Percentiles rank a stretch among this genome's conserved stretches.
phyloP scores from a whole-genome alignment of 2,329 filamentous ascomycete species.

The Penicillium frequentans region DNA sequence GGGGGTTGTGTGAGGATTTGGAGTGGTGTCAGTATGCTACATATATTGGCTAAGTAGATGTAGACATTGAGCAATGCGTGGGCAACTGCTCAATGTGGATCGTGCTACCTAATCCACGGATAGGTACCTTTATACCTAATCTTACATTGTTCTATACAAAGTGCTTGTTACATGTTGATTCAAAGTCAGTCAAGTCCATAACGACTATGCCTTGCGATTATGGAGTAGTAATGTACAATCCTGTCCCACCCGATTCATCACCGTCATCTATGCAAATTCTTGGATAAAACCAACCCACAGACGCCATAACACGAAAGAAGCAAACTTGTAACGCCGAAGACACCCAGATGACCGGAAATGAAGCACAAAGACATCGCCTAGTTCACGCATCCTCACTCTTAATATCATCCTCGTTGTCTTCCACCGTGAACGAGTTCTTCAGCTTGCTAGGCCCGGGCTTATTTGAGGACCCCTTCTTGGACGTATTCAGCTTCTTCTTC shows the following conservation, averaged over 20 bases:
- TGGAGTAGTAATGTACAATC: conserved; percentile 27
- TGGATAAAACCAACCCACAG: conserved; percentile 15
- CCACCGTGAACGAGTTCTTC: conserved; percentile 42
- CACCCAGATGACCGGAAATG: conserved; percentile 5
- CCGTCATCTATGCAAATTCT: conserved; percentile 29
- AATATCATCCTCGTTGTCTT: conserved; percentile 34
- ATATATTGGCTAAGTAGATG: conserved; percentile 11
- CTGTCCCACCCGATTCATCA: conserved; percentile 22
- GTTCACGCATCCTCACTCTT: conserved; percentile 35
- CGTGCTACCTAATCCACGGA: no score
- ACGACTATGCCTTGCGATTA: conserved; percentile 7
- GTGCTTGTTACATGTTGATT: neutral
- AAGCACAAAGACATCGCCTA: conserved; percentile 3
- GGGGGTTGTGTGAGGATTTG: conserved; percentile 6
- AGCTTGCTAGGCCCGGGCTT: conserved; percentile 44
- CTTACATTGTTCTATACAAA: neutral
- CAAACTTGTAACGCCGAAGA: conserved; percentile 4
- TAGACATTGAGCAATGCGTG: no score
- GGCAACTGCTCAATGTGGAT: neutral
- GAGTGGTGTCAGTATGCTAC: conserved; percentile 13
- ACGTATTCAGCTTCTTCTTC: conserved; percentile 49
- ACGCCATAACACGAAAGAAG: conserved; percentile 18
- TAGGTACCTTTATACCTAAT: no score
- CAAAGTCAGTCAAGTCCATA: neutral
- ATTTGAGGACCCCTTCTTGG: conserved; percentile 37